These are phyloP conservation scores for Botryotinia globosa DNA, from an alignment of 2,329 filamentous ascomycete genomes.

Conservation along the genomic window DNA sequence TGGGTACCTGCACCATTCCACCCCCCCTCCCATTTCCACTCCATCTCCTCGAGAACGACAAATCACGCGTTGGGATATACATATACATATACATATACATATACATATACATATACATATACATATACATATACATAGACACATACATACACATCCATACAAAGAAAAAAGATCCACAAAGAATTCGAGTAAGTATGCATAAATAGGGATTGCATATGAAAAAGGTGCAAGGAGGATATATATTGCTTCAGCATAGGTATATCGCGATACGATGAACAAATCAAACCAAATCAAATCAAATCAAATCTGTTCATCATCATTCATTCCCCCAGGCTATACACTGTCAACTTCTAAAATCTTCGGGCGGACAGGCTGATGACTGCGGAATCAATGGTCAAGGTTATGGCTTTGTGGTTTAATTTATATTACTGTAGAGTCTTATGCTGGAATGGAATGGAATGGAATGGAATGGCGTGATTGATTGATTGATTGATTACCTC, in stretches of 20 bases:
- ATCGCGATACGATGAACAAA: background rate
- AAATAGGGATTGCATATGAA: background rate
- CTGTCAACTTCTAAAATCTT: background rate
- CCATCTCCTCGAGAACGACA: background rate
- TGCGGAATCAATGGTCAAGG: background rate
- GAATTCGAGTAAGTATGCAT: background rate
- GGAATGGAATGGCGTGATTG: background rate
- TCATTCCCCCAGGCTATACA: background rate
- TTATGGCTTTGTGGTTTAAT: background rate
- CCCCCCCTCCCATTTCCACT: too few relatives aligned
- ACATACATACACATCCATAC: too few relatives aligned
- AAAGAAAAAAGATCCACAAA: background rate
- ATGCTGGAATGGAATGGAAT: slow-evolving; percentile 12
- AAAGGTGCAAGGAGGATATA: background rate
- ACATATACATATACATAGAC: too few relatives aligned
- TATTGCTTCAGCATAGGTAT: background rate
- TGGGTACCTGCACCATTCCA: slow-evolving; percentile 3
- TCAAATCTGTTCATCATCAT: background rate
- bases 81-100: too few relatives aligned
- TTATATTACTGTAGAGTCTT: background rate
- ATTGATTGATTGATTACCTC: background rate
- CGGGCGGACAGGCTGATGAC: background rate
- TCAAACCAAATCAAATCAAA: too few relatives aligned
- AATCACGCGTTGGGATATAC: background rate
- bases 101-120: too few relatives aligned